Evolutionary conservation across 805 yeast genomes (phyloP), one percentile per base, ranked within the genome.

Genomic region (Schwanniomyces polymorphus): DNA sequence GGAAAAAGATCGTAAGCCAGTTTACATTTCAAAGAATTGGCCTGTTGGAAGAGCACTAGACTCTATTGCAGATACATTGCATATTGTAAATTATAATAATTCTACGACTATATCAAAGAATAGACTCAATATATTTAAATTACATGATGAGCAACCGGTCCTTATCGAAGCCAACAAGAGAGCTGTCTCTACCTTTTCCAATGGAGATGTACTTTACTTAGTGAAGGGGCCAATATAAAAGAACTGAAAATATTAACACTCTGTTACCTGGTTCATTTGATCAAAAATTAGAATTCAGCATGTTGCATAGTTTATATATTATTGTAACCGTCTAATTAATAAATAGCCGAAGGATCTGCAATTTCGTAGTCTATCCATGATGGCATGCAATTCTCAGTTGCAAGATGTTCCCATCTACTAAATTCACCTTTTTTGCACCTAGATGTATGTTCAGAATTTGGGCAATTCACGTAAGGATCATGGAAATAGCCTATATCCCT

Each of bases 401-500:
- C 60, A 48, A 86, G 64, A 50, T 76, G 73, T 1, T 65, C 64
- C 69, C 80, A 80, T 12, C 66, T 65, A 7, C 82, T 70, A 62
- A 87, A 85, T 41, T 68, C 60, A 0, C 86, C 94, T 2, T 75
- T 64, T 23, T 54, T 55, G 56, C 94, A 87, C 4, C 72, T 72
- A 43, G 68, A 70, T 16, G 76, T 75, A 10, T 45, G 44, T 4
- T 53, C 55, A 31, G 78, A 74, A 46, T 74, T 76, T 2, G 97
- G 96, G 58, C 96, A 88, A 63, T 88, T 84, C 34, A 75, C 67
- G 63, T 86, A 90, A 0, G 96, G 96, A 46, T 70, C 72, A 63
- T 88, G 96, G 45, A 69, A 72, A 61, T 88, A 88, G 0, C 94
- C 95, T 44, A 88, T 84, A 58, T 88, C 95, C 60, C 89, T 78